Percentiles rank a stretch among this genome's conserved stretches.
These are phyloP conservation scores for Candida alai DNA, from an alignment of 805 yeast species.

Conservation along the genomic window DNA sequence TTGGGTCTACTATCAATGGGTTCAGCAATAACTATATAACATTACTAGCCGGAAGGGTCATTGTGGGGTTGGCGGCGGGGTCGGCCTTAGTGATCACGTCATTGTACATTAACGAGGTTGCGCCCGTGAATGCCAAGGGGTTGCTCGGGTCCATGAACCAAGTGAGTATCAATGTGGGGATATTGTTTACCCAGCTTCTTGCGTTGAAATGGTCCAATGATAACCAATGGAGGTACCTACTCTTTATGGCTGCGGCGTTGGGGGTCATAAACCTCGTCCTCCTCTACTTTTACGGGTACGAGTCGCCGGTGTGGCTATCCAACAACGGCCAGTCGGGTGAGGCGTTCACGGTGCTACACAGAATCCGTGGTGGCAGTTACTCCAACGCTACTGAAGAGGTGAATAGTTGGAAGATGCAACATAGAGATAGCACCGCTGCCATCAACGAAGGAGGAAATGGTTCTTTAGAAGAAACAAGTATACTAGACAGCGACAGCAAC, in stretches of 20 bases:
- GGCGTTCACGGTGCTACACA: constrained; percentile 36
- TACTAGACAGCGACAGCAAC: constrained; percentile 12
- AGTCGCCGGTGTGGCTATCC: constrained; percentile 83
- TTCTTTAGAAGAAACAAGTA: constrained; percentile 9
- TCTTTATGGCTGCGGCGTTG: constrained; percentile 57
- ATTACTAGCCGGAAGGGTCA: constrained; percentile 64
- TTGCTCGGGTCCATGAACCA: constrained; percentile 87
- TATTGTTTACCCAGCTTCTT: constrained; percentile 69
- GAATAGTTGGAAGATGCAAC: constrained; percentile 27
- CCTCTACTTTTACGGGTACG: constrained; percentile 45
- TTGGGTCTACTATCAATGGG: constrained; percentile 65
- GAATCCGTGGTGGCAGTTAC: constrained; percentile 38
- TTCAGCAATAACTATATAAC: constrained; percentile 37
- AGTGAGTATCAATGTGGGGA: constrained; percentile 81
- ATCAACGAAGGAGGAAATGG: constrained; percentile 8
- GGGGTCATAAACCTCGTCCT: constrained; percentile 47
- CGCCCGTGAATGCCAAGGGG: constrained; percentile 70
- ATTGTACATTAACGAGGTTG: constrained; percentile 71
- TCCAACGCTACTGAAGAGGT: constrained; percentile 33
- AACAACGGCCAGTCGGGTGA: constrained; percentile 41
- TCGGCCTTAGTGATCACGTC: constrained; percentile 83
- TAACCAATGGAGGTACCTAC: constrained; percentile 67
- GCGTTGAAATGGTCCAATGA: constrained; percentile 68
- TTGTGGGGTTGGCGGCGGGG: constrained; percentile 87
- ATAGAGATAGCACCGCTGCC: constrained; percentile 1